Evolutionary conservation across 441 rosid species (phyloP).

Genomic region (Melastoma candidum): DNA sequence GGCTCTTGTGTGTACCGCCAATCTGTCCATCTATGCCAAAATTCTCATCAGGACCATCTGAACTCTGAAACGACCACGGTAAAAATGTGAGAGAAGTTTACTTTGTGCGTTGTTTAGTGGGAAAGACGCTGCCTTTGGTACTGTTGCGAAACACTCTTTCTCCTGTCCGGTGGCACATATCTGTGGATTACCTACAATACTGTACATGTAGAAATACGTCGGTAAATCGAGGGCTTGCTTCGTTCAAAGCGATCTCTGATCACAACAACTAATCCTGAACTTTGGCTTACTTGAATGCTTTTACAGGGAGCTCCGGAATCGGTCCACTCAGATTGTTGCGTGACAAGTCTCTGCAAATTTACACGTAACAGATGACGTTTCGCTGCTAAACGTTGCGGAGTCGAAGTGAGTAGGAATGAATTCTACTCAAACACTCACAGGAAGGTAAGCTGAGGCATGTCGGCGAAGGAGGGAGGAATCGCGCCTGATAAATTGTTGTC

Average conservation of each 20-base stretch:
- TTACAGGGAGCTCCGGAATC: conserved; percentile 3
- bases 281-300: conserved; percentile 10
- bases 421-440: conserved; percentile 7
- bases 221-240: not conserved
- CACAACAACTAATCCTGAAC: not conserved
- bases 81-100: not conserved
- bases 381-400: not conserved
- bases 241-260: not conserved
- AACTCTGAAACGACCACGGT: not conserved
- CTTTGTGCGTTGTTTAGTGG: conserved; percentile 5
- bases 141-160: conserved; percentile 8
- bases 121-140: conserved; percentile 3
- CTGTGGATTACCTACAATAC: conserved; percentile 13
- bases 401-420: not conserved
- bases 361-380: not conserved
- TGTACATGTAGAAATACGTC: not conserved
- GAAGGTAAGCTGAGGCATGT: conserved; percentile 15
- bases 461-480: conserved; percentile 13
- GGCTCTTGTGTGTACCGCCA: conserved; percentile 5
- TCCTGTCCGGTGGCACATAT: conserved; percentile 2
- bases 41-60: too few relatives aligned
- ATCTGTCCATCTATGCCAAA: not conserved
- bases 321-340: conserved; percentile 16
- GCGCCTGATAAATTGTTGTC: conserved; percentile 10
- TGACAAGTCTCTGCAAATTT: conserved; percentile 12